A percentile compares a stretch with the other conserved stretches of the same genome.
Conservation (phyloP, 208 protist genomes). For the Trypanosoma mega region DNA sequence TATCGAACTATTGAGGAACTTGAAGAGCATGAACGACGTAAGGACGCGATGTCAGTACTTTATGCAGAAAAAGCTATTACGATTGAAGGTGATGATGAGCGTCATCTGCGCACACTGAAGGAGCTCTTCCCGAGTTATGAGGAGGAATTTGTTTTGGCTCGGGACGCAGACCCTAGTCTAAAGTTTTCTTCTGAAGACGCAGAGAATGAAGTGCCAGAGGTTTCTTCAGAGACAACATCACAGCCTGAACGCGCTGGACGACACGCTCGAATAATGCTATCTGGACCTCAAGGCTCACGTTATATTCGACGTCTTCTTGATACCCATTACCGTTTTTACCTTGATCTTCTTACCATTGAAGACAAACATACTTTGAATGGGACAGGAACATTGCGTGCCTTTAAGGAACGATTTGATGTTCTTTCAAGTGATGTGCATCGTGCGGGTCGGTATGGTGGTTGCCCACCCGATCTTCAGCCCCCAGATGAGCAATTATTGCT, state of each 20-base stretch:
- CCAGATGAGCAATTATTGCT: constrained; percentile 68
- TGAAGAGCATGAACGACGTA: constrained; percentile 70
- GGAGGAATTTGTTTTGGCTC: constrained; percentile 77
- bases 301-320: constrained; percentile 72
- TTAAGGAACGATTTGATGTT: constrained; percentile 65
- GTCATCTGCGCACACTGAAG: constrained; percentile 80
- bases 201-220: no score
- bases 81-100: constrained; percentile 93
- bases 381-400: constrained; percentile 35
- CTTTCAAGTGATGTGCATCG: constrained; percentile 52
- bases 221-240: no score
- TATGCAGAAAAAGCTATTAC: constrained; percentile 89
- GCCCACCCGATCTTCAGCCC: neutral
- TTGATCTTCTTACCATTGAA: constrained; percentile 39
- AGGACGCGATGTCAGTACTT: constrained; percentile 84
- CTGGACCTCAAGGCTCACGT: constrained; percentile 53
- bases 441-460: constrained; percentile 18
- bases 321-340: constrained; percentile 72
- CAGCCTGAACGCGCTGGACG: constrained; percentile 57
- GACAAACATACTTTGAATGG: constrained; percentile 25
- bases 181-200: no score
- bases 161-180: no score
- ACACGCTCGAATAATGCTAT: constrained; percentile 74
- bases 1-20: constrained; percentile 68
- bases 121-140: constrained; percentile 94